A percentile compares a stretch with the other conserved stretches of the same genome.
These are phyloP conservation scores for Rubus idaeus DNA, from an alignment of 306 rosid genomes.

Conservation along the genomic window DNA sequence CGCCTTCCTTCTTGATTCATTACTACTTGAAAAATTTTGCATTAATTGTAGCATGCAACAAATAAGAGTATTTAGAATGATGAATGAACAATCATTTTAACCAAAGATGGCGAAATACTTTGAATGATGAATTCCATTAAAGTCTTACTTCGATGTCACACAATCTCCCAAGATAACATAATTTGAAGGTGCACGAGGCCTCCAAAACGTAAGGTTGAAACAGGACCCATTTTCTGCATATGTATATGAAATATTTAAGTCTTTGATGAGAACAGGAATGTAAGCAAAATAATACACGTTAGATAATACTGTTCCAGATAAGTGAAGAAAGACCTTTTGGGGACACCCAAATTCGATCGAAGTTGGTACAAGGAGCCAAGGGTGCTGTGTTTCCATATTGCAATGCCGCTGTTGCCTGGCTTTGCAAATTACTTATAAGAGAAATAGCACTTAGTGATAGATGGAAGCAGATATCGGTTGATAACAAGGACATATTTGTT, in stretches of 20 bases:
- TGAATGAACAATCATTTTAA: background rate
- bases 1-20: background rate
- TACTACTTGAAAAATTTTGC: background rate
- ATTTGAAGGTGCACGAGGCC: slow-evolving; percentile 90
- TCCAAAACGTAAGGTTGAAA: slow-evolving; percentile 82
- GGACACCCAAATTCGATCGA: slow-evolving; percentile 81
- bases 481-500: slow-evolving; percentile 79
- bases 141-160: slow-evolving; percentile 79
- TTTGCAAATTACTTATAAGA: slow-evolving; percentile 81
- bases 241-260: slow-evolving; percentile 3
- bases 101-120: background rate
- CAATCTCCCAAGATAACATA: slow-evolving; percentile 92
- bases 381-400: slow-evolving; percentile 78
- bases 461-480: slow-evolving; percentile 87
- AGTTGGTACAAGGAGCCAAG: slow-evolving; percentile 75
- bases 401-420: slow-evolving; percentile 78
- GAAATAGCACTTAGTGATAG: slow-evolving; percentile 87
- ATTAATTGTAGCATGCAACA: background rate
- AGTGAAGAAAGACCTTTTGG: slow-evolving; percentile 60
- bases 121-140: background rate
- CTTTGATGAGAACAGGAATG: slow-evolving; percentile 13
- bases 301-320: background rate
- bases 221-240: slow-evolving; percentile 59
- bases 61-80: background rate
- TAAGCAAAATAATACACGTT: background rate